Evolutionary conservation across 2,329 filamentous ascomycete species (phyloP).

Genomic region (Fusarium anthophilum): DNA sequence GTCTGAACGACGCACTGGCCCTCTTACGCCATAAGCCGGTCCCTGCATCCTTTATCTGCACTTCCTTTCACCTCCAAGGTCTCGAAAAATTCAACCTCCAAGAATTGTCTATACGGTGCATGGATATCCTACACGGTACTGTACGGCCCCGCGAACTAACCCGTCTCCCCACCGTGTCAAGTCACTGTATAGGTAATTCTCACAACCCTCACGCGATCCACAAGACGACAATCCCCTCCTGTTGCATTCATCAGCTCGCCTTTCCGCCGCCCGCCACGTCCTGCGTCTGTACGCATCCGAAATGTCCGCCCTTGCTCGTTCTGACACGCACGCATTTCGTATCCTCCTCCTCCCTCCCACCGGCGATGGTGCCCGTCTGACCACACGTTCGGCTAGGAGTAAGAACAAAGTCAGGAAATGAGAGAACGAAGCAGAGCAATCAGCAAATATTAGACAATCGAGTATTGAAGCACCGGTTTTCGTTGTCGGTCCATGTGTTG

Average conservation of each 20-base stretch:
- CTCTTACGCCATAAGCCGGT: constrained; percentile 32
- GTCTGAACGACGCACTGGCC: constrained; percentile 27
- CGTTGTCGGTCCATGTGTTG: neutral
- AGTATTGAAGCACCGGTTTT: neutral
- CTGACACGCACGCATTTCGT: constrained; percentile 16
- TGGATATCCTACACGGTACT: constrained; percentile 29
- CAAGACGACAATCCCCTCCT: constrained; percentile 40
- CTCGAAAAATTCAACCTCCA: constrained; percentile 38
- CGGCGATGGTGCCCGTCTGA: constrained; percentile 2
- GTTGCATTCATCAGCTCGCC: constrained; percentile 35
- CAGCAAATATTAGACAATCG: neutral
- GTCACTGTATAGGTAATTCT: constrained; percentile 43
- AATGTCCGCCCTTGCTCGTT: constrained; percentile 10
- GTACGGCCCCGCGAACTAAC: neutral
- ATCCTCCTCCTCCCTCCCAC: constrained; percentile 13
- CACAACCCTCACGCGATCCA: constrained; percentile 39
- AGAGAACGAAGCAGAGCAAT: neutral
- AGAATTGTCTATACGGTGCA: constrained; percentile 45
- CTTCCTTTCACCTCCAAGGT: constrained; percentile 27
- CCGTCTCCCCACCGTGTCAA: constrained; percentile 11
- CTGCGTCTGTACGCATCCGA: constrained; percentile 29
- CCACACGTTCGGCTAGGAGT: neutral
- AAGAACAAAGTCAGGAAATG: neutral
- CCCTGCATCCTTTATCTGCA: constrained; percentile 43
- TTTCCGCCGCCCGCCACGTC: constrained; percentile 37